A percentile compares a stretch with the other conserved stretches of the same genome.
Evolutionary conservation across 306 rosid species (phyloP).

Genomic region (Quercus ilex): DNA sequence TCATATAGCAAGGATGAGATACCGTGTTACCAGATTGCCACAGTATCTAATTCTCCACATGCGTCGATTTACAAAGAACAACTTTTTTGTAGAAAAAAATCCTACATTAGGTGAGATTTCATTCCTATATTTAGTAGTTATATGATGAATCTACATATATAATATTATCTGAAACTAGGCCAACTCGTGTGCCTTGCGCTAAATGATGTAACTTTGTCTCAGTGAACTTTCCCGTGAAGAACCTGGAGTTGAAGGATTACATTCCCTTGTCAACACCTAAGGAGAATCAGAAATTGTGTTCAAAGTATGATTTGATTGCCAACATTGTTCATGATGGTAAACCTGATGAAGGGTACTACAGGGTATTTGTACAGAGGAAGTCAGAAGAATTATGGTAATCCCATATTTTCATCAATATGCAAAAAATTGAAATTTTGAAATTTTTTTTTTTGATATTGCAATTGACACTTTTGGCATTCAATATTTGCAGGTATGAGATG

Average conservation of each 20-base stretch:
- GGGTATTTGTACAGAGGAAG: slow-evolving; percentile 90
- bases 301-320: slow-evolving; percentile 88
- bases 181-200: slow-evolving; percentile 10
- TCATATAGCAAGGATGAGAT: slow-evolving; percentile 83
- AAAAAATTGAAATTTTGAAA: neutral
- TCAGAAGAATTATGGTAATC: slow-evolving; percentile 85
- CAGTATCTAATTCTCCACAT: slow-evolving; percentile 81
- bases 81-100: slow-evolving; percentile 95
- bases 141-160: neutral
- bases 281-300: slow-evolving; percentile 59
- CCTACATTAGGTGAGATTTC: slow-evolving; percentile 76
- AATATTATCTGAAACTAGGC: slow-evolving; percentile 4
- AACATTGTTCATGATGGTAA: slow-evolving; percentile 94
- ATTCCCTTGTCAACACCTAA: slow-evolving; percentile 81
- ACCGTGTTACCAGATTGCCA: slow-evolving; percentile 83
- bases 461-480: slow-evolving; percentile 2
- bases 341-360: slow-evolving; percentile 84
- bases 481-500: slow-evolving; percentile 81
- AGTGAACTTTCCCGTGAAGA: slow-evolving; percentile 98
- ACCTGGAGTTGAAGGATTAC: slow-evolving; percentile 93
- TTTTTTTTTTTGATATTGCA: neutral
- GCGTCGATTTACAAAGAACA: slow-evolving; percentile 93
- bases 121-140: neutral
- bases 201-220: slow-evolving; percentile 18
- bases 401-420: neutral